Evolutionary conservation across 1,139 yeast species (phyloP), one percentile per base, ranked within the genome.

Genomic region (Sugiyamaella neomexicana): DNA sequence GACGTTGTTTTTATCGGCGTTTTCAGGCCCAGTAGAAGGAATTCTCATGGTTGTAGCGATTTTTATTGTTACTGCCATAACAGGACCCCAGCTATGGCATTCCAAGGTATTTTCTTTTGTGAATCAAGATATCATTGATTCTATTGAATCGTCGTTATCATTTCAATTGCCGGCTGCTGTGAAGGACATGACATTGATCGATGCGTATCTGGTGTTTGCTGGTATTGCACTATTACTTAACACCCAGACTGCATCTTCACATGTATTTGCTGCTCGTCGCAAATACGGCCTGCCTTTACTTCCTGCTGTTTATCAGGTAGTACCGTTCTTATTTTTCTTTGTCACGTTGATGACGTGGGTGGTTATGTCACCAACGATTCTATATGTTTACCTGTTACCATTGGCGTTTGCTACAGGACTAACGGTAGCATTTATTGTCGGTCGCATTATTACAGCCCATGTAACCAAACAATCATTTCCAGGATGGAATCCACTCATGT

Each of bases 1-100:
- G 63, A 86, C 85, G 34, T 75, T 91, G 58, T 91, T 79, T 69
- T 75, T 91, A 54, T 84, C 95, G 43, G 82, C 80, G 59, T 86
- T 89, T 65, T 86, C 95, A 17, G 98, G 98, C 0, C 98, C 98
- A 0, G 98, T 91, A 1, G 98, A 91, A 71, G 98, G 98, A 3
- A 88, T 91, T 39, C 70, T 89, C 60, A 78, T 86, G 75, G 76
- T 90, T 50, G 70, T 81, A 40, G 70, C 65, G 0, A 72, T 83
- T 16, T 88, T 80, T 65, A 56, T 81, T 5, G 47, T 80, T 15
- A 86, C 96, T 1, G 96, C 90, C 2, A 58, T 82, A 40, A 74
- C 75, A 56, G 85, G 89, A 1, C 81, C 79, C 1, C 68, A 52
- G 5, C 52, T 83, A 43, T 91, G 96, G 93, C 76, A 78, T 52